Percentiles rank a stretch among this genome's conserved stretches.
Conservation (phyloP, 1,284 basidiomycete genomes). For the Pyrrhoderma lamaoense region DNA sequence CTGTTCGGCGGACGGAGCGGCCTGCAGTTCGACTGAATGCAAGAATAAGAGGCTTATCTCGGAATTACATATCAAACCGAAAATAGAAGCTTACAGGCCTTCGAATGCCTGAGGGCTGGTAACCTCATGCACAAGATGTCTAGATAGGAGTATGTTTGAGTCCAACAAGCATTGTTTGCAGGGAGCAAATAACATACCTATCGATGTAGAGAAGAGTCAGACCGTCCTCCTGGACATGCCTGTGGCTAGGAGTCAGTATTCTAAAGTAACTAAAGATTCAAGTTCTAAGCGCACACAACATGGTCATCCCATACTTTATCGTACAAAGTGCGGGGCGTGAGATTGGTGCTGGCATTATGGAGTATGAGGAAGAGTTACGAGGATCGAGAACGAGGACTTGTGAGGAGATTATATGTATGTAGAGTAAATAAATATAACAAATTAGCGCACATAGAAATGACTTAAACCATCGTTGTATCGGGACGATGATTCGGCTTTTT, state of each 20-base stretch:
- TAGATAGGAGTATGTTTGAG: constrained; percentile 26
- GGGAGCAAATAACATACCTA: constrained; percentile 41
- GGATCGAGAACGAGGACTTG: too few species aligned
- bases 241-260: constrained; percentile 26
- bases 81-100: constrained; percentile 57
- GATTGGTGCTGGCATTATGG: constrained; percentile 14
- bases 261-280: background rate
- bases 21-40: constrained; percentile 63
- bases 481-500: constrained; percentile 10
- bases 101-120: constrained; percentile 96
- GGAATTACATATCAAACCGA: background rate
- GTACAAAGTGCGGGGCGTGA: constrained; percentile 42
- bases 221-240: constrained; percentile 73
- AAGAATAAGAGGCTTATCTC: constrained; percentile 1
- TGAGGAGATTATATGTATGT: too few species aligned
- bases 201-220: constrained; percentile 91
- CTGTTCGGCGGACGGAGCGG: constrained; percentile 79
- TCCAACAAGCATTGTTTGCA: background rate
- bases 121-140: constrained; percentile 93
- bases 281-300: constrained; percentile 58
- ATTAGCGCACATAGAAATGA: too few species aligned
- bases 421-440: too few species aligned
- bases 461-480: too few species aligned
- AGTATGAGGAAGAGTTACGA: background rate
- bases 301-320: constrained; percentile 98